A percentile compares a stretch with the other conserved stretches of the same genome.
Conservation (phyloP, 192 early-diverging fungal species). For the Gaertneriomyces sp. region DNA sequence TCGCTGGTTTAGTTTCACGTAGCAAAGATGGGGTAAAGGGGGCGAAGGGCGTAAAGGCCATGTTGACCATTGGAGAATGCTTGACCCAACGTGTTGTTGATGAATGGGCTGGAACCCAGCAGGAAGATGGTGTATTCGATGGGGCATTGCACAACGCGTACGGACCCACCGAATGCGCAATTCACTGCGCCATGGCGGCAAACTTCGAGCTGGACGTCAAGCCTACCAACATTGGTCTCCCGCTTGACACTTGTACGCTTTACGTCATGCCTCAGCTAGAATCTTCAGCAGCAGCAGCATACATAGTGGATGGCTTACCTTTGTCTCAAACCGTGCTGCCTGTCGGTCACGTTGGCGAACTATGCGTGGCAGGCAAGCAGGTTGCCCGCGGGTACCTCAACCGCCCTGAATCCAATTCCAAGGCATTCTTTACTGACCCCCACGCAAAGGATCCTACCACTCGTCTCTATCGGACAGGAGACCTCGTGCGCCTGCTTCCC, state of each 20-base stretch:
- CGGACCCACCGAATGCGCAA: conserved; percentile 28
- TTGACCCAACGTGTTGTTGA: conserved; percentile 6
- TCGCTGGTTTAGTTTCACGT: neutral
- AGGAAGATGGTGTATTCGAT: neutral
- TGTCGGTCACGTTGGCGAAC: conserved; percentile 29
- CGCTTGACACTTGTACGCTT: conserved; percentile 3
- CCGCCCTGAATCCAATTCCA: conserved; percentile 33
- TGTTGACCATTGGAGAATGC: conserved; percentile 12
- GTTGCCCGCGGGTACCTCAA: conserved; percentile 45
- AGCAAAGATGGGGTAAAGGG: neutral
- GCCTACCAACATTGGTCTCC: conserved; percentile 18
- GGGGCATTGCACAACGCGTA: conserved; percentile 9
- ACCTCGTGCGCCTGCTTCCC: conserved; percentile 16
- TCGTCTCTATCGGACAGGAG: conserved; percentile 29
- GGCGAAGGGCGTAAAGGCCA: neutral
- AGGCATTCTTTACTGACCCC: conserved; percentile 33
- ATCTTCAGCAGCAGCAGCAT: neutral
- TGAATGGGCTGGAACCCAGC: neutral
- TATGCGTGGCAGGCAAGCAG: conserved; percentile 37
- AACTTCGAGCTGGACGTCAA: conserved; percentile 13
- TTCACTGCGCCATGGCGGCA: conserved; percentile 1
- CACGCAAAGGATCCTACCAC: conserved; percentile 3
- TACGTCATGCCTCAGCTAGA: conserved; percentile 5
- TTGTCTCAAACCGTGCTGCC: conserved; percentile 1
- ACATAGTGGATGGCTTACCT: neutral